Evolutionary conservation across 495 filamentous ascomycete genomes (phyloP).

Genomic region (Neurospora sublineolata): DNA sequence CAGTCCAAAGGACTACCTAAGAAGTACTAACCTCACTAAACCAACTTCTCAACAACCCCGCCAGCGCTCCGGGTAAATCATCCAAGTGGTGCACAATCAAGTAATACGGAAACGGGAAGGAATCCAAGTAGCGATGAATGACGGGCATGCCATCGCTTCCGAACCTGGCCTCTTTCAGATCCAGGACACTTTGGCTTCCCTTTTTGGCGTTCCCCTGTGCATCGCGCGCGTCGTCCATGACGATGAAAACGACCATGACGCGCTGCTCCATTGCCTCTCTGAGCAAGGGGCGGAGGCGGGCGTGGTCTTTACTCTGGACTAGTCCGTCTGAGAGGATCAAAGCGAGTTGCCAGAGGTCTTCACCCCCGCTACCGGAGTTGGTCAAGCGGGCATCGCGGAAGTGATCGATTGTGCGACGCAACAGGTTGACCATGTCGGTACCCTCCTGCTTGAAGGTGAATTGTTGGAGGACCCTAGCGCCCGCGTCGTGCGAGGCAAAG

Average conservation of each 20-base stretch:
- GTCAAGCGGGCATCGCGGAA: constrained; percentile 62
- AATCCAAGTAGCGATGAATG: constrained; percentile 82
- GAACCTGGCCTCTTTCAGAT: constrained; percentile 72
- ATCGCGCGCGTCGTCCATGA: constrained; percentile 65
- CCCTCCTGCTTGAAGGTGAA: constrained; percentile 77
- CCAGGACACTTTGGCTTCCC: constrained; percentile 51
- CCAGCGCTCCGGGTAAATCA: constrained; percentile 80
- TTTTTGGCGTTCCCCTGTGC: constrained; percentile 5
- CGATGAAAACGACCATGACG: constrained; percentile 96
- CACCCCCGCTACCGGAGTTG: constrained; percentile 42
- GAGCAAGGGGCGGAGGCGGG: constrained; percentile 66
- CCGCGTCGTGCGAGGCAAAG: constrained; percentile 71
- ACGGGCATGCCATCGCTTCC: constrained; percentile 50
- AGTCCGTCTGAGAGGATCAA: constrained; percentile 90
- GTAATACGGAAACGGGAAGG: constrained; percentile 93
- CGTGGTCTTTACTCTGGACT: constrained; percentile 66
- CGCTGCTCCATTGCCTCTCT: constrained; percentile 80
- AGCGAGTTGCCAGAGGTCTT: constrained; percentile 92
- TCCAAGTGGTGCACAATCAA: constrained; percentile 83
- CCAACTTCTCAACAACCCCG: constrained; percentile 85
- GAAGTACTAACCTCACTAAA: constrained; percentile 70
- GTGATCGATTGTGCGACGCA: constrained; percentile 62
- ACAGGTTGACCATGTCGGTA: constrained; percentile 72
- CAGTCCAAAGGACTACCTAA: no score
- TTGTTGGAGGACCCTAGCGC: constrained; percentile 65